phyloP scores from a whole-genome alignment of 75 land plant genomes.

The Chamaecyparis obtusa region DNA sequence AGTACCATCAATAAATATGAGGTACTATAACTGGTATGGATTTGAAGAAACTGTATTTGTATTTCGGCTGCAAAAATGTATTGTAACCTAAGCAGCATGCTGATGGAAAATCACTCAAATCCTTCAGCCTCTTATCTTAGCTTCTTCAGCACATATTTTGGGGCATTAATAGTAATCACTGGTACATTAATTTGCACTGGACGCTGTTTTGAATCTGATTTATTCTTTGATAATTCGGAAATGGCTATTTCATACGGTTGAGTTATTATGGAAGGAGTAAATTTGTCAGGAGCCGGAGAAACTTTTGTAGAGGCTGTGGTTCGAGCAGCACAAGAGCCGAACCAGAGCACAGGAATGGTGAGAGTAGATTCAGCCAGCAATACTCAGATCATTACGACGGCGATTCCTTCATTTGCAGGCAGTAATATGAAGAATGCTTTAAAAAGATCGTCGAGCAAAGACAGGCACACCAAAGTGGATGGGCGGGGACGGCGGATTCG shows the following conservation, averaged over 20 bases:
- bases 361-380: background rate
- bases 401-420: background rate
- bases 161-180: background rate
- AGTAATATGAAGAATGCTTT: conserved; percentile 39
- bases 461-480: conserved; percentile 60
- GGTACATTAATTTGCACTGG: background rate
- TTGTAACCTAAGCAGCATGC: background rate
- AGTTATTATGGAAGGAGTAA: background rate
- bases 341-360: background rate
- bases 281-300: background rate
- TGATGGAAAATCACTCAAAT: background rate
- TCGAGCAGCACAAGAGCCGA: background rate
- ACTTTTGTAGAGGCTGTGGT: background rate
- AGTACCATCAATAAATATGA: background rate
- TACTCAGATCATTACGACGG: conserved; percentile 2
- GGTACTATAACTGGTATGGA: background rate
- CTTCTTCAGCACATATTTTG: background rate
- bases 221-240: background rate
- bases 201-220: background rate
- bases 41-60: too few species aligned
- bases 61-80: background rate
- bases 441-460: conserved; percentile 59
- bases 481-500: conserved; percentile 56
- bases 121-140: background rate
- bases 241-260: background rate